Base-by-base conservation (phyloP, 164 flowering plant genomes). In the Macadamia tetraphylla region DNA sequence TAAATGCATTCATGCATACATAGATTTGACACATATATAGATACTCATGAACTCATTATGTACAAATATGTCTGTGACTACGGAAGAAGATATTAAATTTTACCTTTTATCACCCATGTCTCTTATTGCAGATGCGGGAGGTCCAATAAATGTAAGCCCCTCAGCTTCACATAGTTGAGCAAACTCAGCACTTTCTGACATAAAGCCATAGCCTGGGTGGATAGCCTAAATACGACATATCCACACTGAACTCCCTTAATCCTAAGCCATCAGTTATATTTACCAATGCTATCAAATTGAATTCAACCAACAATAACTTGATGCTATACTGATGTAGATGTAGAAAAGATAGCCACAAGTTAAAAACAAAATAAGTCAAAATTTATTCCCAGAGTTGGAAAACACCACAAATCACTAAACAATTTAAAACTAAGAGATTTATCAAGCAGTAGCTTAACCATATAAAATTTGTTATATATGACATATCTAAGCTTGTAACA, bases 31-130 rank as follows among this genome's bases (percentile, higher is more conserved):
- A 46, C 9, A 46, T 46, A 46, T 3, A 11, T 8, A 11, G 1
- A 11, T 46, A 9, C 51, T 46, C 13, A 46, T 11, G 51, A 46
- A 46, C 13, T 46, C 12, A 8, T 46, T 11, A 46, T 46, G 51
- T 8, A 46, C 51, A 46, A 46, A 46, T 46, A 46, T 46, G 51
- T 46, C 13, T 8, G 40, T 2, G 40, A 35, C 40, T 35, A 46
- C 0, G 7, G 51, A 46, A 11, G 9, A 67, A 44, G 15, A 69
- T 29, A 30, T 17, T 43, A 23, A 6, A 58, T 0, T 57, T 29
- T 71, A 92, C 99, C 98, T 94, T 83, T 94, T 92, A 77, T 94
- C 99, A 71, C 99, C 98, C 99, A 94, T 94, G 61, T 88, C 94
- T 17, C 94, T 79, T 14, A 94, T 94, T 44, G 98, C 98, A 66